Percentiles rank a stretch among this genome's conserved stretches.
Conservation (phyloP, 495 filamentous ascomycete genomes). For the Tuber indicum region DNA sequence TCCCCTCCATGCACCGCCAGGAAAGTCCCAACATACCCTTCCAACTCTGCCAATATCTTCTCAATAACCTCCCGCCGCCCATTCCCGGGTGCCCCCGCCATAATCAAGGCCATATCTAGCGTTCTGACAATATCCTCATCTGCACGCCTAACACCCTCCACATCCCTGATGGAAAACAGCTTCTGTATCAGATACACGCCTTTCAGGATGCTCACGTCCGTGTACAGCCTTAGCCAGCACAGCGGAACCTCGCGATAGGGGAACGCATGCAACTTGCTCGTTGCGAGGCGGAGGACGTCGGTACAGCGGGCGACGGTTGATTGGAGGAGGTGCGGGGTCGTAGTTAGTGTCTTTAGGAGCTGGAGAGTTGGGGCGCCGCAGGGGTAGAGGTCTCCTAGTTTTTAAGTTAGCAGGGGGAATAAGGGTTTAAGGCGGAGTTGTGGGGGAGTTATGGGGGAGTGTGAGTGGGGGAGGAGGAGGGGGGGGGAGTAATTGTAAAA, state of each 20-base stretch:
- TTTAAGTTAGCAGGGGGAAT: background rate
- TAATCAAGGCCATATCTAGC: conserved; percentile 74
- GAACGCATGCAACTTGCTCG: conserved; percentile 63
- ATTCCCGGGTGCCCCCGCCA: conserved; percentile 61
- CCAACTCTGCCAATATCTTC: conserved; percentile 44
- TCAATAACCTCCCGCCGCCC: conserved; percentile 54
- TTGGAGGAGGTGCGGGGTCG: conserved; percentile 5
- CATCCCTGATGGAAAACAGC: background rate
- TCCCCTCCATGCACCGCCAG: conserved; percentile 15
- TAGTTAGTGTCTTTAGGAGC: conserved; percentile 1
- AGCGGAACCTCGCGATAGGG: conserved; percentile 66
- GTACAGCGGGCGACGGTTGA: conserved; percentile 18
- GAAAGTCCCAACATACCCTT: conserved; percentile 9
- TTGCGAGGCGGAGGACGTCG: conserved; percentile 43
- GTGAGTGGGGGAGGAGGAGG: background rate
- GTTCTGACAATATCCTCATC: conserved; percentile 52
- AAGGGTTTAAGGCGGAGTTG: background rate
- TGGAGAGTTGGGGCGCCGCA: conserved; percentile 1
- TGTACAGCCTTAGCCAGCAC: conserved; percentile 72
- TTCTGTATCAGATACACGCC: conserved; percentile 44
- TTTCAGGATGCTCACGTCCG: conserved; percentile 66
- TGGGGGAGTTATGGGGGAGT: background rate
- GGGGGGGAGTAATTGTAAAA: background rate
- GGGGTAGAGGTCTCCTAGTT: conserved; percentile 3
- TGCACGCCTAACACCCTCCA: background rate